These are phyloP conservation scores for Babjeviella inositovora DNA, from an alignment of 805 yeast species.

Conservation along the genomic window DNA sequence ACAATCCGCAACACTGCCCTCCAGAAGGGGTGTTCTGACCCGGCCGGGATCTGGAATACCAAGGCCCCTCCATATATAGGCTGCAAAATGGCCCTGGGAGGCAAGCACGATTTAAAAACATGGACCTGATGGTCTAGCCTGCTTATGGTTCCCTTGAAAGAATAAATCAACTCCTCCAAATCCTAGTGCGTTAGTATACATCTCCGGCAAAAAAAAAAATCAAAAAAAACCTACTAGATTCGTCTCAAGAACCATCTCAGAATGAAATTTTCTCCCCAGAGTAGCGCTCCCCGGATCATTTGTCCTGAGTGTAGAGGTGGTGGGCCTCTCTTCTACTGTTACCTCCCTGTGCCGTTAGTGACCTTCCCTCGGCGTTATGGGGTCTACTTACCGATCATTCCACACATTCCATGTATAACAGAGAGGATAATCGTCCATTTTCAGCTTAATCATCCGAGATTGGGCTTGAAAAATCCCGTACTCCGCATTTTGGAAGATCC, in stretches of 20 bases:
- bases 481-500: not conserved
- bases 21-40: constrained; percentile 3
- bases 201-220: not conserved
- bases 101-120: constrained; percentile 3
- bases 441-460: not conserved
- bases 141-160: not conserved
- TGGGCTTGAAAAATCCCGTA: constrained; percentile 1
- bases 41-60: constrained; percentile 2
- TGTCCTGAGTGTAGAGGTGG: too few relatives aligned
- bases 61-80: constrained; percentile 3
- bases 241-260: not conserved
- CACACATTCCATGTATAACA: constrained; percentile 3
- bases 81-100: constrained; percentile 1
- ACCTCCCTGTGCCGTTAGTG: not conserved
- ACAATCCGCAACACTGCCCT: constrained; percentile 2
- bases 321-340: too few relatives aligned
- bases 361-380: not conserved
- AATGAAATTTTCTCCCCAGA: not conserved
- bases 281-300: too few relatives aligned
- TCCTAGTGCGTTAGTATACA: too few relatives aligned
- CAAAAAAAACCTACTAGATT: constrained; percentile 1
- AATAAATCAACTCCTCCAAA: constrained; percentile 1
- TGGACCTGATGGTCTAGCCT: constrained; percentile 2
- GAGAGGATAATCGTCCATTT: constrained; percentile 1
- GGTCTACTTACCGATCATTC: constrained; percentile 3